phyloP scores from a whole-genome alignment of 2,329 filamentous ascomycete species.

The Botrytis tulipae region DNA sequence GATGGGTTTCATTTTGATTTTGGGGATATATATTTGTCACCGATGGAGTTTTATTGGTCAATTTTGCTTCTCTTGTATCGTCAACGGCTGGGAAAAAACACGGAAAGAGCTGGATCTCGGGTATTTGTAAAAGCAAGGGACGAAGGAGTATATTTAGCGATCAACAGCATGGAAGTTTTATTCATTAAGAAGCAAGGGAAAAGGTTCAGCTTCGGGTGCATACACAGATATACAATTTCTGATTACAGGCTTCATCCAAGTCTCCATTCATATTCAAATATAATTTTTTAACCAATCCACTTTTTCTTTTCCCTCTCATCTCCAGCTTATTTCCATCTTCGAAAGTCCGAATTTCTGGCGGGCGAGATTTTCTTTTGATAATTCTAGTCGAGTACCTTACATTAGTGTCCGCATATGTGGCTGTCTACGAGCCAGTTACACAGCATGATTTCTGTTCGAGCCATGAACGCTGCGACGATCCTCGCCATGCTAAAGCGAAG shows the following conservation, averaged over 20 bases:
- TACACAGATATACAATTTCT: not conserved
- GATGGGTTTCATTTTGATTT: slow-evolving; percentile 1
- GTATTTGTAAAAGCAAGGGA: slow-evolving; percentile 3
- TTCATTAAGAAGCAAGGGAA: not conserved
- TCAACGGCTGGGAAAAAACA: not conserved
- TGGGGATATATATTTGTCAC: not conserved
- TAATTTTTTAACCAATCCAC: not conserved
- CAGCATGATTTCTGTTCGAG: not conserved
- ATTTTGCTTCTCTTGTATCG: not conserved
- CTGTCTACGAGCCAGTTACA: not conserved
- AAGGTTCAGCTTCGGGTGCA: not conserved
- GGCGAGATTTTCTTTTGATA: not conserved
- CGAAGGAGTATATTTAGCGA: slow-evolving; percentile 8
- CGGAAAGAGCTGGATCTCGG: slow-evolving; percentile 10
- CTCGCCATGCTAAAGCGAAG: not conserved
- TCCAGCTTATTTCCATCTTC: not conserved
- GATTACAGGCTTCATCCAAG: not conserved
- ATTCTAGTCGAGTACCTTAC: not conserved
- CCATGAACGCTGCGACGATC: not conserved
- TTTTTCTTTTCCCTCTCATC: not conserved
- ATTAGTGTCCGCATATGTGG: not conserved
- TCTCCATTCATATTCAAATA: not conserved
- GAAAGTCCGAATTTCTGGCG: not conserved
- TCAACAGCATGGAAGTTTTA: not conserved
- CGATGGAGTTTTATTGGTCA: not conserved